phyloP scores from a whole-genome alignment of 2,329 filamentous ascomycete genomes.

The Laburnicola sp. region DNA sequence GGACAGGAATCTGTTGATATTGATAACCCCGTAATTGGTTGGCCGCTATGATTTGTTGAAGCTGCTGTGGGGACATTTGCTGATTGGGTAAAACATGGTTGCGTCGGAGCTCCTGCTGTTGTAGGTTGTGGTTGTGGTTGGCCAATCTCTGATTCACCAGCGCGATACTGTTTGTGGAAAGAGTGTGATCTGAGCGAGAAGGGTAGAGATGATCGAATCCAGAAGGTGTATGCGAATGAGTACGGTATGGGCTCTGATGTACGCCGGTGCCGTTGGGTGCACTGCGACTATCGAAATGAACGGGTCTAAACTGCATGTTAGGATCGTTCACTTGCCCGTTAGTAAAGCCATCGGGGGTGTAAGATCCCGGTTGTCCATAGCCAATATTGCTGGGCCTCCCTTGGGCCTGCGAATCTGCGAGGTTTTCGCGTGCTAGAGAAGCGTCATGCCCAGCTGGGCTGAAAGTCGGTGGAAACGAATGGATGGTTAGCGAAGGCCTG shows the following conservation, averaged over 20 bases:
- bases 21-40: slow-evolving; percentile 43
- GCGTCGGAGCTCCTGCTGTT: slow-evolving; percentile 43
- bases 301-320: slow-evolving; percentile 45
- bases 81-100: slow-evolving; percentile 38
- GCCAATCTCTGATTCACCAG: slow-evolving; percentile 55
- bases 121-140: slow-evolving; percentile 54
- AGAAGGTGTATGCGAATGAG: slow-evolving; percentile 50
- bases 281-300: slow-evolving; percentile 41
- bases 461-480: slow-evolving; percentile 28
- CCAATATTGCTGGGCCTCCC: slow-evolving; percentile 25
- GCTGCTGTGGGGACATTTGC: slow-evolving; percentile 38
- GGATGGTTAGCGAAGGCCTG: slow-evolving; percentile 38
- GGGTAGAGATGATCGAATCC: slow-evolving; percentile 49
- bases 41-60: slow-evolving; percentile 41
- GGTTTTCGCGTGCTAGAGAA: slow-evolving; percentile 28
- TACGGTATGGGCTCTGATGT: slow-evolving; percentile 53
- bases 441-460: slow-evolving; percentile 26
- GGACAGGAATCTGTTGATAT: slow-evolving; percentile 41
- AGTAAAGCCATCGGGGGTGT: slow-evolving; percentile 42
- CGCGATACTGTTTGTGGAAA: slow-evolving; percentile 45
- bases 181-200: slow-evolving; percentile 47
- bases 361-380: slow-evolving; percentile 30
- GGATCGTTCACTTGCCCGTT: slow-evolving; percentile 34
- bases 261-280: slow-evolving; percentile 49
- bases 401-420: slow-evolving; percentile 28